Evolutionary conservation across 495 filamentous ascomycete genomes (phyloP), one percentile per base, ranked within the genome.

Genomic region (Aspergillus baeticus): DNA sequence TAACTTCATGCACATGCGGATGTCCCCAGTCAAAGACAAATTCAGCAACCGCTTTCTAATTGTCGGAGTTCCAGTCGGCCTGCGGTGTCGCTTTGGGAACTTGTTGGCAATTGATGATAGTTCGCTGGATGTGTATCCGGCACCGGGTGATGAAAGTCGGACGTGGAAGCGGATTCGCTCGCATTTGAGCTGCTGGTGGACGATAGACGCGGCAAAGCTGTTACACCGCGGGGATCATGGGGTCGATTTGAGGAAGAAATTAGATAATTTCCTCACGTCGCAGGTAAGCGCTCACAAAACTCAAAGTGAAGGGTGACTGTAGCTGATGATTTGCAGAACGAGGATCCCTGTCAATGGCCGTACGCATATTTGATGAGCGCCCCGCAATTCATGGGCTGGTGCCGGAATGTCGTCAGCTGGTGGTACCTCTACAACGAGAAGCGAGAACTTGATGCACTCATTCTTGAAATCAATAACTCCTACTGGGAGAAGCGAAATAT

Each of bases 401-500:
- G 81, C 14, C 89, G 89, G 68, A 91, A 89, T 60, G 88, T 87
- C 0, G 86, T 90, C 13, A 90, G 85, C 8, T 89, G 91, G 68
- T 93, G 89, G 85, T 91, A 92, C 58, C 75, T 93, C 7, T 92
- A 93, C 63, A 78, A 79, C 18, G 57, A 71, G 6, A 62, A 80
- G 4, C 75, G 78, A 47, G 69, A 77, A n/a, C 76, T 93, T 26
- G 77, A 78, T 38, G 82, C 83, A 22, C 80, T 91, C 67, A 80
- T 93, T 34, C 59, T 90, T 14, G 89, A 92, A 63, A 86, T 92
- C 38, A 90, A 89, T 64, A 91, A 92, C 58, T 91, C 87, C 0
- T 91, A 89, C 63, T 82, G 79, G 51, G 88, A 92, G 68, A 82
- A 86, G 49, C 76, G 87, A 15, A 82, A 67, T 18, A 36, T 63